Evolutionary conservation across 163 green algal genomes (phyloP), one percentile per base, ranked within the genome.

Genomic region (Scenedesmus sp.): DNA sequence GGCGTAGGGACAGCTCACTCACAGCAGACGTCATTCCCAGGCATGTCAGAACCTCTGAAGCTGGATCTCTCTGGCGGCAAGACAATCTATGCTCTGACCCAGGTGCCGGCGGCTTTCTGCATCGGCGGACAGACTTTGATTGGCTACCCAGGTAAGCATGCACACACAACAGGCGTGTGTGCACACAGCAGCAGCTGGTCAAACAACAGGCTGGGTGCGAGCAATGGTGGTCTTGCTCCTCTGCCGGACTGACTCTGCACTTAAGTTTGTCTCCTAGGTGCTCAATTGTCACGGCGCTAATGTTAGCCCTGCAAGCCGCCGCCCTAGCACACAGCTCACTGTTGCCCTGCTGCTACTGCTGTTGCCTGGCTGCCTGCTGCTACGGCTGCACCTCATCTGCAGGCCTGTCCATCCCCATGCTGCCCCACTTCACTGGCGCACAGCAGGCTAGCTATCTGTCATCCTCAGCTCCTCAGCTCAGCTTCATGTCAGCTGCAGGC

Each of bases 41-140:
- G 74, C 85, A 89, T 77, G 85, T 89, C 85, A 83, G 85, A 64
- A 54, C 85, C 23, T 66, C 74, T 89, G 46, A 89, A 56, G 85
- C 62, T 89, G 85, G 85, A 89, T 89, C 85, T 84, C 85, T 57
- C 85, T 89, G 85, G 85, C 85, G 85, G 85, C 85, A 89, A 89
- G 85, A 82, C 85, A 26, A 34, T 89, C 9, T 82, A 89, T 89
- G 85, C 85, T 60, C 62, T 89, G 16, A 89, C 85, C 18, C 85
- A 89, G 52, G 86, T 90, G 56, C 86, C 86, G 6, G 46, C 86
- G 15, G 86, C 67, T 34, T 90, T 90, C 56, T 73, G 54, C 26
- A 84, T 90, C 34, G 52, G 16, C 26, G 86, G 86, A 56, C 86
- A 90, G 55, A 84, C 86, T 1, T 59, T 90, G n/a, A 84, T 90